Percentiles rank a stretch among this genome's conserved stretches.
phyloP scores from a whole-genome alignment of 2,329 filamentous ascomycete genomes.

The Chaetomiaceae sp. region DNA sequence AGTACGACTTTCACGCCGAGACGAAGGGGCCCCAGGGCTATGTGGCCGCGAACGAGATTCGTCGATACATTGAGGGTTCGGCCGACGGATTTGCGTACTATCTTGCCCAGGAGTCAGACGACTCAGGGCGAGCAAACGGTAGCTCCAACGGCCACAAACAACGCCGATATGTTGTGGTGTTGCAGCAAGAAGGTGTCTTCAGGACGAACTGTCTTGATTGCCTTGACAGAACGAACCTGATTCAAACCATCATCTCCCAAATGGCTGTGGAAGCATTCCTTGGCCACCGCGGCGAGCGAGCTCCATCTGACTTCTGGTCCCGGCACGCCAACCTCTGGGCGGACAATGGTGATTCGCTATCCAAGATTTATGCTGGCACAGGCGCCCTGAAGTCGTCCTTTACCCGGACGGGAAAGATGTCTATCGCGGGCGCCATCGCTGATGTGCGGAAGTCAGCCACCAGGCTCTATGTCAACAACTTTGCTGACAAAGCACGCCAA shows the following conservation, averaged over 20 bases:
- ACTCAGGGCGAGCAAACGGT: constrained; percentile 38
- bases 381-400: constrained; percentile 94
- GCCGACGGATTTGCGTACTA: constrained; percentile 91
- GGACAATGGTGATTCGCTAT: constrained; percentile 90
- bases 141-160: constrained; percentile 29
- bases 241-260: constrained; percentile 91
- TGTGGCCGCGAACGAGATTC: constrained; percentile 82
- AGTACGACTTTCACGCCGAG: constrained; percentile 96
- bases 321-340: constrained; percentile 92
- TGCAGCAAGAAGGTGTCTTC: constrained; percentile 94
- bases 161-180: constrained; percentile 56
- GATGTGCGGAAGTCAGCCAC: constrained; percentile 93
- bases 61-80: constrained; percentile 68
- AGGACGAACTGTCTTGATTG: constrained; percentile 95
- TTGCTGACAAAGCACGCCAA: constrained; percentile 85
- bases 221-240: constrained; percentile 88
- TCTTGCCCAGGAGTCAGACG: constrained; percentile 65
- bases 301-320: constrained; percentile 80
- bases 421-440: constrained; percentile 84
- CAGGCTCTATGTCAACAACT: constrained; percentile 94
- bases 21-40: constrained; percentile 82
- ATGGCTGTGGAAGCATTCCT: constrained; percentile 88
- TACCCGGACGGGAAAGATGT: constrained; percentile 93
- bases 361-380: constrained; percentile 93
- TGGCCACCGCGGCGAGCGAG: constrained; percentile 60